Evolutionary conservation across 1,284 basidiomycete genomes (phyloP), one percentile per base, ranked within the genome.

Genomic region (Tylopilus orsonianus): DNA sequence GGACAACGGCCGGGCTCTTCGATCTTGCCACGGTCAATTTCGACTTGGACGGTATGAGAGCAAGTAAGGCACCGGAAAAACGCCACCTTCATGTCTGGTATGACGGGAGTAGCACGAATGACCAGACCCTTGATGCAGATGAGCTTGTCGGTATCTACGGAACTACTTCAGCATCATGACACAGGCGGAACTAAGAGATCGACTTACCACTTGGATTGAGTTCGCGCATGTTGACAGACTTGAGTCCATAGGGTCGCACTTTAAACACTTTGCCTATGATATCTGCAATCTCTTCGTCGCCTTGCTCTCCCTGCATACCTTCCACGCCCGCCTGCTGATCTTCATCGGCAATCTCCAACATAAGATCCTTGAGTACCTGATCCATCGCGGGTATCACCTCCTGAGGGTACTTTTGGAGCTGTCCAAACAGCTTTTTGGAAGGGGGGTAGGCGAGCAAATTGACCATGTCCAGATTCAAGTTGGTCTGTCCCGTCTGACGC

Each of bases 1-100:
- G 94, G 93, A 68, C 97, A 99, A 26, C 85, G 81, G 14, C 79
- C 77, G 1, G 97, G 96, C 69, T 99, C 96, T 63, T 88, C 84
- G 59, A 99, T 98, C 67, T 93, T 90, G 33, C 96, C 96, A 10
- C 95, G 86, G 68, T 98, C 94, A 48, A 99, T 97, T 64, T 97
- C 94, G 54, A 92, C 91, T 64, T 93, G 89, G 7, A 94, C 84
- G 5, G 95, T 97, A 69, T 99, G 95, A 50, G 88, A 89, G 69
- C 97, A 99, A 33, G 87, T 88, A n/a, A 93, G 75, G 72, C 96
- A 99, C 40, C 95, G 90, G 83, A 99, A 99, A 76, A 99, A 99
- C 26, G 95, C 96, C 62, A 84, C 80, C 71, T 93, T 94, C 97
- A 99, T 99, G 70, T 99, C 96, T 2, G 97, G 96, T 49, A 99